phyloP scores from a whole-genome alignment of 2,329 filamentous ascomycete genomes.

The Penicillium sp. region DNA sequence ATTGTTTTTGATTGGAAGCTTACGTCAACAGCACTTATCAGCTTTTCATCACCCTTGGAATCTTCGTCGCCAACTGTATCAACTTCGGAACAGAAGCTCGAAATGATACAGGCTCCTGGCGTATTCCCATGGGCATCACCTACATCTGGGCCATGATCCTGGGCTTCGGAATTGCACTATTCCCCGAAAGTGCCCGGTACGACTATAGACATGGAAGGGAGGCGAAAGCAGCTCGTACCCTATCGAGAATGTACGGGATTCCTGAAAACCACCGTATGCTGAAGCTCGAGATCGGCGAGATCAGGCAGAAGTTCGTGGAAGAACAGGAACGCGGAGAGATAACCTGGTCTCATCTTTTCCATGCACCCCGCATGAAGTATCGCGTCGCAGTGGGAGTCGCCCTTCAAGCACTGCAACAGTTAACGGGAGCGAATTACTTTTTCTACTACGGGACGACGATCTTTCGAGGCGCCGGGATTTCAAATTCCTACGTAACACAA shows the following conservation, averaged over 20 bases:
- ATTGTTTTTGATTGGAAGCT: too few species aligned
- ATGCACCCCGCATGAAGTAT: conserved; percentile 37
- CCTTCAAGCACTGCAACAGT: conserved; percentile 39
- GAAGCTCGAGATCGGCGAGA: conserved; percentile 46
- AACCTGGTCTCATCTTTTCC: conserved; percentile 33
- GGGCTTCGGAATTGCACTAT: conserved; percentile 46
- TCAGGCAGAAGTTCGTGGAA: conserved; percentile 48
- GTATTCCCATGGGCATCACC: conserved; percentile 48
- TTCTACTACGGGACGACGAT: conserved; percentile 37
- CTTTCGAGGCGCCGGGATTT: conserved; percentile 57
- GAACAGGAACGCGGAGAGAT: conserved; percentile 36
- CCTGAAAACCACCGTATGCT: conserved; percentile 46
- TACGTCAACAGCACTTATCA: conserved; percentile 35
- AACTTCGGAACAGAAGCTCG: conserved; percentile 37
- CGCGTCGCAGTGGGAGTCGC: conserved; percentile 35
- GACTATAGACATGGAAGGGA: conserved; percentile 49
- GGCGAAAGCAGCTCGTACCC: conserved; percentile 44
- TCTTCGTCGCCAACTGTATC: conserved; percentile 40
- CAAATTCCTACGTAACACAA: conserved; percentile 55
- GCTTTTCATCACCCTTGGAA: conserved; percentile 41
- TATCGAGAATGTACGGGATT: conserved; percentile 48
- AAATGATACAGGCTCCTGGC: conserved; percentile 37
- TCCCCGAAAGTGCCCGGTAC: conserved; percentile 51
- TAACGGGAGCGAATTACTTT: conserved; percentile 42
- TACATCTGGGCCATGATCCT: conserved; percentile 51